Evolutionary conservation across 2,329 filamentous ascomycete genomes (phyloP).

Genomic region (Calonectria montana): DNA sequence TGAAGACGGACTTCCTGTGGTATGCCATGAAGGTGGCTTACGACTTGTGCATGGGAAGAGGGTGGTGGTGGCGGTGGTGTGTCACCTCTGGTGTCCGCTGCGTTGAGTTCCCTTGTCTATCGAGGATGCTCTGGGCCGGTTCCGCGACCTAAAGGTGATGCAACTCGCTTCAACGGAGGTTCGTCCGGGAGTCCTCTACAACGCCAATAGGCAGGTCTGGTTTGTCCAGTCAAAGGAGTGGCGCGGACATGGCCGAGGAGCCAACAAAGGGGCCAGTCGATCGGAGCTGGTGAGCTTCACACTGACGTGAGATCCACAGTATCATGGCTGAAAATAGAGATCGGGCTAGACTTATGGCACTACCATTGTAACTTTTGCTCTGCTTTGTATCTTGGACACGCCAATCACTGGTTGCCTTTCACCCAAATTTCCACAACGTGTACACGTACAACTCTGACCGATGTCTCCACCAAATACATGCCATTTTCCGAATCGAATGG

Average conservation of each 20-base stretch:
- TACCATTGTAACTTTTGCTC: not conserved
- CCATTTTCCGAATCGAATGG: not conserved
- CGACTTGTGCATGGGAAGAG: not conserved
- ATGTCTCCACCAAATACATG: not conserved
- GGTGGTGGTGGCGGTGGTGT: not conserved
- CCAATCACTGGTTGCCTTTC: not conserved
- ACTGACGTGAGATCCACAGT: conserved; percentile 11
- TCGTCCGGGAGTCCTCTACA: too few species aligned
- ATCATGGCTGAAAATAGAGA: not conserved
- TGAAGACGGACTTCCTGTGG: not conserved
- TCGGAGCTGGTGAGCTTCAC: not conserved
- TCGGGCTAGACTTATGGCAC: not conserved
- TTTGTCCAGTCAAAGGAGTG: not conserved
- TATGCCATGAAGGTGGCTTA: not conserved
- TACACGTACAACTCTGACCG: not conserved
- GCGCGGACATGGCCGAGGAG: not conserved
- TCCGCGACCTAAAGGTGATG: not conserved
- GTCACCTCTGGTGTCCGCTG: not conserved
- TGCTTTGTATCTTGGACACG: not conserved
- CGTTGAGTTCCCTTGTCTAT: conserved; percentile 1
- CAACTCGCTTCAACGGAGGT: too few species aligned
- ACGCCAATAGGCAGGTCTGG: not conserved
- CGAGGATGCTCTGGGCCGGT: not conserved
- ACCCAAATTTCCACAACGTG: not conserved
- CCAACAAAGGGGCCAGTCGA: not conserved